A percentile compares a stretch with the other conserved stretches of the same genome.
phyloP scores from a whole-genome alignment of 305 asterid species.

The Coffea humblotiana region DNA sequence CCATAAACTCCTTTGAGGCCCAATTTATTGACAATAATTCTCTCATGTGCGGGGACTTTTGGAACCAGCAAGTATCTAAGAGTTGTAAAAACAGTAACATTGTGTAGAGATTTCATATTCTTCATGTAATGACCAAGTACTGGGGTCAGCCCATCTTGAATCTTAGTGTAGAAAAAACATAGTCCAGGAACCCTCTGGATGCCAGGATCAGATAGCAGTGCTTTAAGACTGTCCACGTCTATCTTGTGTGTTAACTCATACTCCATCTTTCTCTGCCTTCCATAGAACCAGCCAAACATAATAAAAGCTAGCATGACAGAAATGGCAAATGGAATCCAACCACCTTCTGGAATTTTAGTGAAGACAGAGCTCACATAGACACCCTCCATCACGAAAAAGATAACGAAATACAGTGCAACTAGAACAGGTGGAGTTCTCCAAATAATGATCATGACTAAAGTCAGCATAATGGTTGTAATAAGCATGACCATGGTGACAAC shows the following conservation, averaged over 20 bases:
- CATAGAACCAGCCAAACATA: slow-evolving; percentile 52
- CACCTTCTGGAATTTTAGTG: slow-evolving; percentile 45
- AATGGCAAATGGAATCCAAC: slow-evolving; percentile 53
- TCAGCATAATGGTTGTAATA: slow-evolving; percentile 40
- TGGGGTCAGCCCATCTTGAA: slow-evolving; percentile 47
- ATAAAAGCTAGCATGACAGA: slow-evolving; percentile 39
- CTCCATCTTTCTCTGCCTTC: slow-evolving; percentile 42
- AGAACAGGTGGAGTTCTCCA: slow-evolving; percentile 43
- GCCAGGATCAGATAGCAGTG: slow-evolving; percentile 35
- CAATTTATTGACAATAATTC: slow-evolving; percentile 31
- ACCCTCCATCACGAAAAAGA: slow-evolving; percentile 42
- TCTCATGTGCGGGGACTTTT: slow-evolving; percentile 33
- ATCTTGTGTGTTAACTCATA: slow-evolving; percentile 40
- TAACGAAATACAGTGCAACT: slow-evolving; percentile 29
- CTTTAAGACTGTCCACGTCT: slow-evolving; percentile 25
- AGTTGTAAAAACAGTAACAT: slow-evolving; percentile 37
- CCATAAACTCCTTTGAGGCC: slow-evolving; percentile 37
- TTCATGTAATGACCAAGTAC: slow-evolving; percentile 44
- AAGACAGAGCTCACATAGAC: slow-evolving; percentile 45
- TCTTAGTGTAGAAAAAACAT: slow-evolving; percentile 45
- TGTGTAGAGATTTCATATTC: slow-evolving; percentile 41
- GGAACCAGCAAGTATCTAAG: slow-evolving; percentile 39
- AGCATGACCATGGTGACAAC: slow-evolving; percentile 50
- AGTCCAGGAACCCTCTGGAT: slow-evolving; percentile 45
- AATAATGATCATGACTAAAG: slow-evolving; percentile 44